A percentile compares a stretch with the other conserved stretches of the same genome.
These are phyloP conservation scores for Taphrina confusa DNA, from an alignment of 1,139 yeast genomes.

Conservation along the genomic window DNA sequence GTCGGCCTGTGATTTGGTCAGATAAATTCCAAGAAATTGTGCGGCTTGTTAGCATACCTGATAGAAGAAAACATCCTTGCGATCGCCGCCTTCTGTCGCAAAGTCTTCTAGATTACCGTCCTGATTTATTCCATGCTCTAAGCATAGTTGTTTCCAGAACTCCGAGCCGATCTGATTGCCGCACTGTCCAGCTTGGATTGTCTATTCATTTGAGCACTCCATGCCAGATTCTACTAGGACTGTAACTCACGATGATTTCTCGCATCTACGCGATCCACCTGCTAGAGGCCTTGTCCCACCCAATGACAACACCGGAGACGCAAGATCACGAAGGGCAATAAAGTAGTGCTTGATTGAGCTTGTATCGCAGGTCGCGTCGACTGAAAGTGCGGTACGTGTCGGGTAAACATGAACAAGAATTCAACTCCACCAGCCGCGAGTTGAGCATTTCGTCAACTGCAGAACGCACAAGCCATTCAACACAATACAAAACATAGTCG, in stretches of 20 bases:
- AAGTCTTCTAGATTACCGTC: conserved; percentile 62
- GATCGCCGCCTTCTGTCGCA: conserved; percentile 58
- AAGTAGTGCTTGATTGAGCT: too few species aligned
- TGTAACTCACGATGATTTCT: conserved; percentile 27
- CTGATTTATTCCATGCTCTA: conserved; percentile 77
- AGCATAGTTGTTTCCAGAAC: conserved; percentile 87
- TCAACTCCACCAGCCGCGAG: background rate
- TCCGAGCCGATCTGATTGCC: conserved; percentile 94
- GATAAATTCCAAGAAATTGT: background rate
- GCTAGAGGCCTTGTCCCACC: background rate
- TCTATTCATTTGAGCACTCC: conserved; percentile 41
- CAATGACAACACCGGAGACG: background rate
- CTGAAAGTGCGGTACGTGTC: background rate
- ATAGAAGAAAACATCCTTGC: conserved; percentile 82
- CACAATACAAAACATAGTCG: too few species aligned
- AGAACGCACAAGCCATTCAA: background rate
- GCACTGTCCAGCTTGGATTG: conserved; percentile 79
- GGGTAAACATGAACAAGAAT: conserved; percentile 3
- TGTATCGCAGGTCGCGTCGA: conserved; percentile 5
- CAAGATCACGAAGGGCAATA: too few species aligned
- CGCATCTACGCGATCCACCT: conserved; percentile 8
- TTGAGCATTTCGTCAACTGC: background rate
- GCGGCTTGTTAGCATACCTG: conserved; percentile 40
- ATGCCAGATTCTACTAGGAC: too few species aligned
- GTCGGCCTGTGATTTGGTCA: conserved; percentile 53